A percentile compares a stretch with the other conserved stretches of the same genome.
Evolutionary conservation across 2,329 filamentous ascomycete species (phyloP).

Genomic region (Aureobasidium pullulans): DNA sequence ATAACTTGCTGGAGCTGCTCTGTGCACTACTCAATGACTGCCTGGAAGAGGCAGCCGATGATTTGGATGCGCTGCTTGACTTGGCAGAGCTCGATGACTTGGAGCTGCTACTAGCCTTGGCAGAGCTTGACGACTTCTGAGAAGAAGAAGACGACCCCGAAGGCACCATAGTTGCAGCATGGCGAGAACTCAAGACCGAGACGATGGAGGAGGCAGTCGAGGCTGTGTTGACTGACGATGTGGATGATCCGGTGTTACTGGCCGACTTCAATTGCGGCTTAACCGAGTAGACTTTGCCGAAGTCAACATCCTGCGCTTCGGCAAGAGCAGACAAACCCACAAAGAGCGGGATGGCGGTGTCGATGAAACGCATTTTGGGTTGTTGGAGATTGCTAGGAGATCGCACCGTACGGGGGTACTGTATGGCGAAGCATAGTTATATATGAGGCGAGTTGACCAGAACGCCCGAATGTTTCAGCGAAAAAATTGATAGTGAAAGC

Average conservation of each 20-base stretch:
- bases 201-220: conserved; percentile 12
- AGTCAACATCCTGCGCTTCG: conserved; percentile 11
- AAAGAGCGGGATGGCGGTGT: conserved; percentile 9
- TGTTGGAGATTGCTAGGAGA: background rate
- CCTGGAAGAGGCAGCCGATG: background rate
- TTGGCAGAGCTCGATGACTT: background rate
- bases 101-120: background rate
- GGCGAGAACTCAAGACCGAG: conserved; percentile 6
- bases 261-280: conserved; percentile 9
- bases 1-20: background rate
- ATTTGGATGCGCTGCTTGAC: background rate
- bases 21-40: background rate
- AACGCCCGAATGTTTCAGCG: background rate
- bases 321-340: conserved; percentile 4
- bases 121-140: background rate
- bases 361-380: conserved; percentile 6
- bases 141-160: background rate
- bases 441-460: background rate
- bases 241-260: background rate
- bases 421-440: background rate
- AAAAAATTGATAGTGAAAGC: background rate
- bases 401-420: background rate
- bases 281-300: conserved; percentile 9
- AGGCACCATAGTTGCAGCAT: conserved; percentile 13
- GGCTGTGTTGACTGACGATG: background rate